Evolutionary conservation across 352 stramenopile species (phyloP).

Genomic region (Pythium guiyangense): DNA sequence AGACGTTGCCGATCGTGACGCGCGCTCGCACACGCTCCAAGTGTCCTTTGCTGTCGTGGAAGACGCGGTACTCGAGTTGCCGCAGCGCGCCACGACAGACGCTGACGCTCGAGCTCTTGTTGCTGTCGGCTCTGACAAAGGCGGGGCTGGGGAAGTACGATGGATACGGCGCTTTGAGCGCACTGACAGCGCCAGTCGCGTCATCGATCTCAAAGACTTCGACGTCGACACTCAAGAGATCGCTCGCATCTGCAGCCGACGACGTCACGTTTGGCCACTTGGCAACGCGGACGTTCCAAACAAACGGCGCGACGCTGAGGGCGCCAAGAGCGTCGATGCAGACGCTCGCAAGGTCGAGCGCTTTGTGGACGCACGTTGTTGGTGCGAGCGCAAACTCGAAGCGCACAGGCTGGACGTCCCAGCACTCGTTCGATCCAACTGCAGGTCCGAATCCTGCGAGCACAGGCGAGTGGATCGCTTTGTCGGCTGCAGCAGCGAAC

Average conservation of each 20-base stretch:
- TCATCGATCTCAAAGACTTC: slow-evolving; percentile 16
- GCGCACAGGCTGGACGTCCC: slow-evolving; percentile 16
- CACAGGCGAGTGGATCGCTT: slow-evolving; percentile 11
- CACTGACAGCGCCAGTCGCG: background rate
- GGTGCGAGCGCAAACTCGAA: slow-evolving; percentile 17
- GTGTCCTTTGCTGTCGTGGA: slow-evolving; percentile 24
- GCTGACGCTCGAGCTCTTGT: background rate
- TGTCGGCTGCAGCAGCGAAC: slow-evolving; percentile 13
- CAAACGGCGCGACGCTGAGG: slow-evolving; percentile 15
- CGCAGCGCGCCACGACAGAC: slow-evolving; percentile 23
- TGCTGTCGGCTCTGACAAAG: slow-evolving; percentile 5
- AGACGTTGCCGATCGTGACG: slow-evolving; percentile 22
- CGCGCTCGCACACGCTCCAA: slow-evolving; percentile 19
- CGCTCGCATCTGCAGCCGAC: background rate
- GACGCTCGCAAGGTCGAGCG: slow-evolving; percentile 4
- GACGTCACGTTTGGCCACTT: slow-evolving; percentile 18
- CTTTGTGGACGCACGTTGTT: slow-evolving; percentile 10
- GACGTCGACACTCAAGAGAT: slow-evolving; percentile 16
- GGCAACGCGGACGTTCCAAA: slow-evolving; percentile 17
- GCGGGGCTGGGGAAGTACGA: slow-evolving; percentile 19
- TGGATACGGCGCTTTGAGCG: slow-evolving; percentile 13
- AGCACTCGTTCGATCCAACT: slow-evolving; percentile 24
- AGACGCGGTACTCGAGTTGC: slow-evolving; percentile 19
- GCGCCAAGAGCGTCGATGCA: slow-evolving; percentile 9
- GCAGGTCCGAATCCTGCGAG: slow-evolving; percentile 17